These are phyloP conservation scores for Ogataea pini DNA, from an alignment of 805 yeast genomes.

Conservation along the genomic window DNA sequence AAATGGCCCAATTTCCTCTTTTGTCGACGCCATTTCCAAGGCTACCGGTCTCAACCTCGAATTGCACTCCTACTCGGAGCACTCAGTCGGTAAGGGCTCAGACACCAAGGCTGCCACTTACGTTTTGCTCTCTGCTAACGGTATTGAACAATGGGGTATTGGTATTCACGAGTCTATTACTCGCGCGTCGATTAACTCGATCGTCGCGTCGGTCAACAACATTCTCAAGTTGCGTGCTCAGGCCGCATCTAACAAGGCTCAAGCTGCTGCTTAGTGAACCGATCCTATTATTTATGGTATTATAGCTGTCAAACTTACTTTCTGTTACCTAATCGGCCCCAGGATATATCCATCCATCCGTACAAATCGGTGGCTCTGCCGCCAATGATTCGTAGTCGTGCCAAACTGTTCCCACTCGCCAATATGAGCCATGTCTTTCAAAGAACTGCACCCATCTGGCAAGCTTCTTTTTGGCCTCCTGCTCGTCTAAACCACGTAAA, in stretches of 20 bases:
- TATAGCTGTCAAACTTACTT: not conserved
- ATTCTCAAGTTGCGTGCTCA: conserved; percentile 27
- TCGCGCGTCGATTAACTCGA: conserved; percentile 74
- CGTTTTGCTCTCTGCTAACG: conserved; percentile 40
- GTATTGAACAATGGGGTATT: conserved; percentile 72
- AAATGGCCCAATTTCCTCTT: conserved; percentile 78
- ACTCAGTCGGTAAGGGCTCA: conserved; percentile 71
- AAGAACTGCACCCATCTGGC: conserved; percentile 55
- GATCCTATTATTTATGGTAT: conserved; percentile 1
- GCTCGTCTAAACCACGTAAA: conserved; percentile 54
- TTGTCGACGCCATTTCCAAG: conserved; percentile 61
- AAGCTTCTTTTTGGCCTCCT: conserved; percentile 42
- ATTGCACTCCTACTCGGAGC: conserved; percentile 70
- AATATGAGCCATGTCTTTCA: conserved; percentile 47
- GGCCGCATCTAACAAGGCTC: not conserved
- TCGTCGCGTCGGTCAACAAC: conserved; percentile 63
- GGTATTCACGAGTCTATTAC: conserved; percentile 91
- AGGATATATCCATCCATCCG: conserved; percentile 20
- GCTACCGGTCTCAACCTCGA: conserved; percentile 55
- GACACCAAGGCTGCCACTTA: conserved; percentile 74
- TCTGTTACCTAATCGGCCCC: conserved; percentile 4
- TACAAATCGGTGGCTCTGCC: conserved; percentile 51
- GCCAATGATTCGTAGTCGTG: conserved; percentile 42
- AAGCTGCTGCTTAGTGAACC: not conserved
- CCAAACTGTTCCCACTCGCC: conserved; percentile 59